Percentiles rank a stretch among this genome's conserved stretches.
phyloP scores from a whole-genome alignment of 495 filamentous ascomycete genomes.

The Penicillium coprophilum region DNA sequence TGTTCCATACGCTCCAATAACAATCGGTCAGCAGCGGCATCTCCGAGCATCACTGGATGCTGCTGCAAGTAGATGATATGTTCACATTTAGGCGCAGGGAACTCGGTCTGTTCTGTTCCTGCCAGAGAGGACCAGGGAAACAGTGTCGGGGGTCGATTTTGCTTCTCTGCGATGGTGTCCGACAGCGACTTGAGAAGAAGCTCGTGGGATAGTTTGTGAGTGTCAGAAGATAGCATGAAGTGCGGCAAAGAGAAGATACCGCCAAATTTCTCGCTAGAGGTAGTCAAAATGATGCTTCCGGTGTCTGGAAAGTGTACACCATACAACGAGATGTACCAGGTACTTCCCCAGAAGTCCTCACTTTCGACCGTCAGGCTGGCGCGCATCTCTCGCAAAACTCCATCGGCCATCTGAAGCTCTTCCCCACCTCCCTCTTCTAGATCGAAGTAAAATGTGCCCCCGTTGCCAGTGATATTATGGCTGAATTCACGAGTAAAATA shows the following conservation, averaged over 20 bases:
- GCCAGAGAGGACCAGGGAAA: conserved; percentile 66
- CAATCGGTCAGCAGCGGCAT: conserved; percentile 32
- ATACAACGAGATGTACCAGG: conserved; percentile 71
- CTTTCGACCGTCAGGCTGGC: conserved; percentile 71
- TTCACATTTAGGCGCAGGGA: conserved; percentile 76
- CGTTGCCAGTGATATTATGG: conserved; percentile 65
- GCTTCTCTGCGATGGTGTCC: conserved; percentile 58
- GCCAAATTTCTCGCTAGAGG: conserved; percentile 87
- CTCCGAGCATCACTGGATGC: conserved; percentile 52
- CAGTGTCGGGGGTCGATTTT: conserved; percentile 50
- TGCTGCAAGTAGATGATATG: conserved; percentile 86
- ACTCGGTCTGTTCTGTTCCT: conserved; percentile 54
- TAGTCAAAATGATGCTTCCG: conserved; percentile 76
- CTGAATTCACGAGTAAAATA: conserved; percentile 59
- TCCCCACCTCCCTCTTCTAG: conserved; percentile 43
- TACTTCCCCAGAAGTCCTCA: conserved; percentile 61
- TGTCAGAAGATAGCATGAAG: conserved; percentile 63
- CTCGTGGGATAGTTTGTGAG: conserved; percentile 64
- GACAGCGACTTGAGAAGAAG: conserved; percentile 71
- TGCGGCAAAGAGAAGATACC: conserved; percentile 89
- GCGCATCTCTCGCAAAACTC: conserved; percentile 57
- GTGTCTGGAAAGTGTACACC: conserved; percentile 79
- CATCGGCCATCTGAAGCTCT: conserved; percentile 32
- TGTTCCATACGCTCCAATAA: conserved; percentile 70
- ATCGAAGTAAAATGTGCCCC: conserved; percentile 47